Evolutionary conservation across 257 asterid genomes (phyloP).

Genomic region (Hygrophila difformis): DNA sequence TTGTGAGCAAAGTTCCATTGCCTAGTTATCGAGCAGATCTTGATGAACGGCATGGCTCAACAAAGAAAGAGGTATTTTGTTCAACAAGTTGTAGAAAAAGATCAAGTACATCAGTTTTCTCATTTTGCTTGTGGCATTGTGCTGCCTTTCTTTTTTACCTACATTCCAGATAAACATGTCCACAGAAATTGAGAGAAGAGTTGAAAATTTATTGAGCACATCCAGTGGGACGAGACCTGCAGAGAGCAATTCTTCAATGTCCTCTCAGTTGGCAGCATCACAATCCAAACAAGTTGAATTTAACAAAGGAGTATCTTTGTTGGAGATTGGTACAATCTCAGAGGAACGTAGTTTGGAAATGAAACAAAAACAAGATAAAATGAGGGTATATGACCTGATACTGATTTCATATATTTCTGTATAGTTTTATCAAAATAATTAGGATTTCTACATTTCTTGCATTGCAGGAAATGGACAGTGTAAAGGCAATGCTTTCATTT

Average conservation of each 20-base stretch:
- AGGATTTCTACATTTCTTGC: conserved; percentile 16
- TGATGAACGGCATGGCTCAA: conserved; percentile 85
- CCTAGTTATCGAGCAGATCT: conserved; percentile 97
- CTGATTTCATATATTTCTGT: conserved; percentile 13
- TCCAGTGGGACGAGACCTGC: conserved; percentile 32
- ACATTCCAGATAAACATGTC: conserved; percentile 69
- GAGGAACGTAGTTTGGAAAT: conserved; percentile 51
- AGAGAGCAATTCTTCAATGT: conserved; percentile 32
- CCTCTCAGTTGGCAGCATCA: conserved; percentile 34
- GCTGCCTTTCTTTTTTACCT: conserved; percentile 6
- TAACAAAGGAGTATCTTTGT: conserved; percentile 20
- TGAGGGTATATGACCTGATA: conserved; percentile 44
- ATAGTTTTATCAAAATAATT: conserved; percentile 9
- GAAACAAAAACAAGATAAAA: conserved; percentile 70
- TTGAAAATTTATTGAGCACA: conserved; percentile 55
- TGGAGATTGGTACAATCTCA: conserved; percentile 30
- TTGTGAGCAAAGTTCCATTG: conserved; percentile 81
- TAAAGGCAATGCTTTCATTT: conserved; percentile 70
- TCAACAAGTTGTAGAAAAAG: conserved; percentile 10
- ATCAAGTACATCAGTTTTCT: conserved; percentile 1
- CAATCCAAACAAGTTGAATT: conserved; percentile 32
- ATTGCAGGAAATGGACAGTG: conserved; percentile 51
- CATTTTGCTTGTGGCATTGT: conserved; percentile 11
- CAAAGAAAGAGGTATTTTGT: conserved; percentile 65
- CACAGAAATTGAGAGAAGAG: conserved; percentile 67